Base-by-base conservation (phyloP, 495 filamentous ascomycete genomes). In the Articulospora tetracladia region DNA sequence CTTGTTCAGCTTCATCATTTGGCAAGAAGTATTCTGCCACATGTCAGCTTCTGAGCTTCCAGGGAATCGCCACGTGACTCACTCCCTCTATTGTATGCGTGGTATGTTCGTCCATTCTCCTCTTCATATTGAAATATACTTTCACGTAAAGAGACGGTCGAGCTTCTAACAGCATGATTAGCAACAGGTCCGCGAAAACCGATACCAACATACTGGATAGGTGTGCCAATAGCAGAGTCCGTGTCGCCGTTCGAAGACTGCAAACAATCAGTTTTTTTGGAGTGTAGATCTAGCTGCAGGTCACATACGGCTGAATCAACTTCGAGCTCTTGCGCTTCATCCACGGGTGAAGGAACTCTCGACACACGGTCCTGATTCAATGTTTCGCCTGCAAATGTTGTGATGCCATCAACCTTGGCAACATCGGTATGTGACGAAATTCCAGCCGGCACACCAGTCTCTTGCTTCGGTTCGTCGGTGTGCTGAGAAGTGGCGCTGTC, bases 71-170 rank as follows among this genome's bases (percentile, higher is more conserved):
- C 22, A 36, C 1, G 46, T 66, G 65, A 73, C 64, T 52, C 25
- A 75, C 72, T 72, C 36, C 73, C 72, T 59, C 71, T 46, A 51
- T 74, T 73, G 57, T 72, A 75, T 28, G 54, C 58, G 57, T 76
- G 72, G 49, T 69, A 76, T 13, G 69, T 75, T 23, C 73, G 57
- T 24, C 73, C 72, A 58, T 74, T 62, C 49, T 75, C 72, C 27
- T 72, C 56, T 8, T 36, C 19, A 47, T 60, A 72, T 69, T 54
- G 68, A 69, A 30, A 62, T 36, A 61, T n/a, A 27, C 59, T 61
- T 8, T 36, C 41, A 17, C 52, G 12, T 7, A 61, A 10, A 17
- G 59, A 61, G 3, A 20, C 12, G 13, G 58, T 60, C 6, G 58
- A 60, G 15, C 24, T 22, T 23, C 56, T 58, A 13, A 17, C 2